Base-by-base conservation (phyloP, 495 filamentous ascomycete species). In the Hypoxylon crocopeplum region DNA sequence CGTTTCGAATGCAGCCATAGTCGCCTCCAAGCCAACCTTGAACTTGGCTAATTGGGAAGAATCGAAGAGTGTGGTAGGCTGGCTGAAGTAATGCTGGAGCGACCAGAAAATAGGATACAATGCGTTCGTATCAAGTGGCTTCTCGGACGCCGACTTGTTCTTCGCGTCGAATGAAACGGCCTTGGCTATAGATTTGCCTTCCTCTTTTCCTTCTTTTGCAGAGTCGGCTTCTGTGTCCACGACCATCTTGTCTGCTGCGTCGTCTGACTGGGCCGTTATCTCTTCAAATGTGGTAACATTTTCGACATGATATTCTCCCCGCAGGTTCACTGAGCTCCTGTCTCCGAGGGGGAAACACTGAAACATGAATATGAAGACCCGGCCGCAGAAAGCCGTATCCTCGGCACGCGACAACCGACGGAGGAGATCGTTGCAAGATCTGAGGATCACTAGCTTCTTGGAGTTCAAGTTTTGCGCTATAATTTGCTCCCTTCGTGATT, bases 281-380 rank as follows among this genome's bases (percentile, higher is more conserved):
- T 84, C 79, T 50, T 97, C 93, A 69, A 85, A 98, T 0, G 83
- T 86, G 1, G 94, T 99, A 45, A 94, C 85, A 81, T 99, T 99
- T 63, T 97, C 93, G 15, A 87, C 84, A 66, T 99, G 95, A 59
- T 93, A 99, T 72, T 98, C 94, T 62, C 94, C 94, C 21, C 95
- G 86, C 40, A 97, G 82, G 63, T 99, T 99, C 41, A 99, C 93
- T 1, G 93, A 96, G 69, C 94, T 97, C 66, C 90, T 93, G 75
- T 99, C 94, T 20, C 93, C 92, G 0, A 98, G 79, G 8, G 94
- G 92, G 66, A 98, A 97, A 70, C 90, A 95, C 71, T 98, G 94
- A 72, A 97, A 98, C 52, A 98, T 84, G 68, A 96, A 99, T 59
- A 99, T 96, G 69, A 96, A 96, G 16, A 99, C 93, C 37, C 93